phyloP scores from a whole-genome alignment of 768 basidiomycete species.

The Lentinula detonsa region DNA sequence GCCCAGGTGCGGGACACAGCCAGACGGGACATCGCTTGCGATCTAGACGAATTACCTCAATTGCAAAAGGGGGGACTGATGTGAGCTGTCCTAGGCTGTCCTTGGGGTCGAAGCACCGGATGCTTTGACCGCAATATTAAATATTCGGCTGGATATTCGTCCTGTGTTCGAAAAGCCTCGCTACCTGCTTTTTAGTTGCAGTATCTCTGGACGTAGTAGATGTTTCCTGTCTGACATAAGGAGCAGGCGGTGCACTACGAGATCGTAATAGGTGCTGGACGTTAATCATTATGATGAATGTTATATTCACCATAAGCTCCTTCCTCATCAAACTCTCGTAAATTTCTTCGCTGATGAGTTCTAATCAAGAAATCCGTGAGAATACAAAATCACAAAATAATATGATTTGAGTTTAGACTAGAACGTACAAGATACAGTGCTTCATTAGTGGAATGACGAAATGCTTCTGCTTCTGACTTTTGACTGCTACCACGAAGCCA shows the following conservation, averaged over 20 bases:
- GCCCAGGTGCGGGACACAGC: neutral
- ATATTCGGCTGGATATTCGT: no score
- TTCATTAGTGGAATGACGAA: slow-evolving; percentile 85
- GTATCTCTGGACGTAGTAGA: no score
- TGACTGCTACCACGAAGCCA: slow-evolving; percentile 15
- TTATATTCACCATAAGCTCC: slow-evolving; percentile 62
- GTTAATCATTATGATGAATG: slow-evolving; percentile 26
- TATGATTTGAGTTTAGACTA: no score
- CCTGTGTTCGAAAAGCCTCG: no score
- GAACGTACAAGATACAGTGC: slow-evolving; percentile 53
- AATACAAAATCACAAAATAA: no score
- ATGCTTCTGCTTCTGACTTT: slow-evolving; percentile 68
- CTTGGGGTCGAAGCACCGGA: slow-evolving; percentile 7
- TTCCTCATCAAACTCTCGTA: slow-evolving; percentile 86
- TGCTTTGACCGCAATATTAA: no score
- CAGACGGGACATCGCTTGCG: neutral
- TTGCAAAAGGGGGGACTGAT: neutral
- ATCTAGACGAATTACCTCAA: neutral
- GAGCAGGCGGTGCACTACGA: no score
- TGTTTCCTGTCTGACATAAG: no score
- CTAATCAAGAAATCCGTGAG: slow-evolving; percentile 27
- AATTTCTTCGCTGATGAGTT: slow-evolving; percentile 90
- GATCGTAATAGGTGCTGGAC: slow-evolving; percentile 5
- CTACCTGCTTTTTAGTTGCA: no score
- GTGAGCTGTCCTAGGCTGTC: no score